Base-by-base conservation (phyloP, 2,329 filamentous ascomycete species). In the Aspergillus terreus region DNA sequence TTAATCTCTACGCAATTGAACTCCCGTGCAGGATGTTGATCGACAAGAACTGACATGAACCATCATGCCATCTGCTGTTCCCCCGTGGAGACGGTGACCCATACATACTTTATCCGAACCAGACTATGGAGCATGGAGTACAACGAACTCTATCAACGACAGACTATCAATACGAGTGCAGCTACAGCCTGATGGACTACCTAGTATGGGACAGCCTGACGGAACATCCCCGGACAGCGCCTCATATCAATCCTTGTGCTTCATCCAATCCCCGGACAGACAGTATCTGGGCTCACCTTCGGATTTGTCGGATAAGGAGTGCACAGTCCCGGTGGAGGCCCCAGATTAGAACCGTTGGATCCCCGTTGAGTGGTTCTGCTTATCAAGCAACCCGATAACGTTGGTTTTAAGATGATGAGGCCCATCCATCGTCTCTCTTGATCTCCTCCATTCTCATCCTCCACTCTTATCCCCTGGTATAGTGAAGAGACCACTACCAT, bases 301-400 rank as follows among this genome's bases (percentile, higher is more conserved):
- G 49, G 49, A 51, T 51, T 51, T 47, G 49, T 44, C 44, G 38
- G 49, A 51, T 47, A 51, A 51, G 49, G 17, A 41, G n/a, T 25
- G 44, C n/a, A 4, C 27, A 12, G 19, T 23, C 44, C 44, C 17
- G 47, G 40, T 33, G 14, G n/a, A 32, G 33, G 12, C 36, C n/a
- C 44, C 36, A 38, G 14, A 23, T 32, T 27, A 6, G 30, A 6
- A 38, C 43, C 21, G 33, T 23, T 46, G 48, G 48, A 50, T 27
- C 48, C 25, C 35, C 15, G 9, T 41, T 23, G 23, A 23, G 48
- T 44, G 21, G 35, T 32, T n/a, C 23, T 43, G 49, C 49, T 51
- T 51, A 51, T 51, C 49, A 51, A 51, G 49, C 49, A 51, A 47
- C 25, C 46, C 27, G 46, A 48, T 48, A 41, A 25, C 43, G 11